Evolutionary conservation across 2,329 filamentous ascomycete species (phyloP).

Genomic region (Neopestalotiopsis rosae): DNA sequence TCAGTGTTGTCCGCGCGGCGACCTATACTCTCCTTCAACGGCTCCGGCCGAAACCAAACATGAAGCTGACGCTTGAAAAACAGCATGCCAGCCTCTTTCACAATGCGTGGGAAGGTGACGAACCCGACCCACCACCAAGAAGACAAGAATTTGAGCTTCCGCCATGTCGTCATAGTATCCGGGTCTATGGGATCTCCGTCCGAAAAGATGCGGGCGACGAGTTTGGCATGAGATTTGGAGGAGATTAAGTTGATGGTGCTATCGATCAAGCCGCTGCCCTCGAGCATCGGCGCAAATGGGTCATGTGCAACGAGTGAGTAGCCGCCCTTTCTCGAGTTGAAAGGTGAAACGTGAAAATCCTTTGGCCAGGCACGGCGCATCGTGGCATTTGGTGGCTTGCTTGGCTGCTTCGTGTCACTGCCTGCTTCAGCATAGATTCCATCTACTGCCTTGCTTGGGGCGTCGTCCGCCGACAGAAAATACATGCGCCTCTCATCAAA

Average conservation of each 20-base stretch:
- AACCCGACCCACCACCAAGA: conserved; percentile 73
- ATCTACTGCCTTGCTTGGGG: conserved; percentile 21
- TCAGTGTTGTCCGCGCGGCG: conserved; percentile 59
- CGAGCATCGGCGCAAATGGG: conserved; percentile 46
- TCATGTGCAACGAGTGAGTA: conserved; percentile 59
- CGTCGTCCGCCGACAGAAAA: conserved; percentile 53
- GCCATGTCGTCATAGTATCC: conserved; percentile 42
- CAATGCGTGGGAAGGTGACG: conserved; percentile 68
- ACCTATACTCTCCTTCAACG: conserved; percentile 59
- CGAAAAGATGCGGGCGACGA: conserved; percentile 66
- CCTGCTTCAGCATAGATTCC: conserved; percentile 15
- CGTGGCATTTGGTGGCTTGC: neutral
- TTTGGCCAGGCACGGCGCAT: conserved; percentile 66
- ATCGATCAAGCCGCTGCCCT: conserved; percentile 52
- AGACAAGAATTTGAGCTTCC: conserved; percentile 53
- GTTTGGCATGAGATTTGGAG: conserved; percentile 63
- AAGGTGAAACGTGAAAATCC: conserved; percentile 79
- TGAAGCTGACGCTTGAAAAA: conserved; percentile 63
- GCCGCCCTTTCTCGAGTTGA: conserved; percentile 66
- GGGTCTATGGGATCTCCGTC: conserved; percentile 57
- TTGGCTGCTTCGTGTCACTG: conserved; percentile 14
- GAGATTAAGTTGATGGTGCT: conserved; percentile 66
- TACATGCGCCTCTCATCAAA: conserved; percentile 76
- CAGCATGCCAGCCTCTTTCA: conserved; percentile 63
- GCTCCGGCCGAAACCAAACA: conserved; percentile 71